A percentile compares a stretch with the other conserved stretches of the same genome.
Conservation (phyloP, 768 basidiomycete genomes). For the Phaffia tasmanica region DNA sequence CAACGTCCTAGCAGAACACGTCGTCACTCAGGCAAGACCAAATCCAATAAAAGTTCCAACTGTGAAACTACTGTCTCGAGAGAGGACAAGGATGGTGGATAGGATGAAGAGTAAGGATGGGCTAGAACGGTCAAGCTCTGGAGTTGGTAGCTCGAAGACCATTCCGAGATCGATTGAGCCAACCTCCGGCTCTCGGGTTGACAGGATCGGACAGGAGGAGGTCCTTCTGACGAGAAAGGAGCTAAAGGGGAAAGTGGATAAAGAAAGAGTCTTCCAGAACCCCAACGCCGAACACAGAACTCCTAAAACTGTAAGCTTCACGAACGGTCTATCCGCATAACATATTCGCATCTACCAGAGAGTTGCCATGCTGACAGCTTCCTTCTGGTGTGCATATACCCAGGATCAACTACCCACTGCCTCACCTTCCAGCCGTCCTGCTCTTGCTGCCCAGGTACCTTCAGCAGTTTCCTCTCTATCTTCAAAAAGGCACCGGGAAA, state of each 20-base stretch:
- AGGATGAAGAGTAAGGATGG: constrained; percentile 17
- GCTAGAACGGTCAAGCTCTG: background rate
- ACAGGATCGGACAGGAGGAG: background rate
- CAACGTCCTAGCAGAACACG: background rate
- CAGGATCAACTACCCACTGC: too few relatives aligned
- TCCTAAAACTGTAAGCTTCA: too few relatives aligned
- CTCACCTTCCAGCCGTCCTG: too few relatives aligned
- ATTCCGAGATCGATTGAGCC: background rate
- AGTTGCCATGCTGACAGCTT: too few relatives aligned
- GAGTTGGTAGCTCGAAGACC: background rate
- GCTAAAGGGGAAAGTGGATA: background rate
- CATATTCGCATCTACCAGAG: too few relatives aligned
- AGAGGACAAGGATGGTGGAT: constrained; percentile 13
- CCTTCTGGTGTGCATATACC: too few relatives aligned
- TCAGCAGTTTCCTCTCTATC: too few relatives aligned
- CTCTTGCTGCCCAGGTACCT: too few relatives aligned
- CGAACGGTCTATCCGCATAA: too few relatives aligned
- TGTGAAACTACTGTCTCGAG: background rate
- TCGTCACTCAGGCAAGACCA: background rate
- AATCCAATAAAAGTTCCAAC: background rate
- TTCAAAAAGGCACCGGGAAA: too few relatives aligned
- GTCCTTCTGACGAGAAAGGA: constrained; percentile 10
- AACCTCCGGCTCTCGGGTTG: background rate
- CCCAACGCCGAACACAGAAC: too few relatives aligned
- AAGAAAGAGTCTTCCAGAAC: too few relatives aligned